phyloP scores from a whole-genome alignment of 2,329 filamentous ascomycete genomes.

The Alternaria triticimaculans region DNA sequence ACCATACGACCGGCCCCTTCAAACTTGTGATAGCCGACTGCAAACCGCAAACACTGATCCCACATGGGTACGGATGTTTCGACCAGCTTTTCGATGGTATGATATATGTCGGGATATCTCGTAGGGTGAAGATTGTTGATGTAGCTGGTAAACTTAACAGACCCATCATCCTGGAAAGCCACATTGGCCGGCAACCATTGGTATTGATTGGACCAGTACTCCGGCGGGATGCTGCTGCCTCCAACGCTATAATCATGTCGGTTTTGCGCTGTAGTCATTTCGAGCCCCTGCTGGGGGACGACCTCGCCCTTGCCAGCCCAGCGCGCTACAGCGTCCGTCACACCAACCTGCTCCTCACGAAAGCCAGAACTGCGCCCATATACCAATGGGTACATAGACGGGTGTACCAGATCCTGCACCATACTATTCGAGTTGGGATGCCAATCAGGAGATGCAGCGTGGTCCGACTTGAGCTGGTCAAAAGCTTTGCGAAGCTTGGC shows the following conservation, averaged over 20 bases:
- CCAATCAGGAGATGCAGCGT: slow-evolving; percentile 55
- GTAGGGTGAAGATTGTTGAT: slow-evolving; percentile 62
- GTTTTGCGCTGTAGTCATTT: background rate
- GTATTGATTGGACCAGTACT: slow-evolving; percentile 31
- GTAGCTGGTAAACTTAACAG: slow-evolving; percentile 56
- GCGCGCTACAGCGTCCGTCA: slow-evolving; percentile 35
- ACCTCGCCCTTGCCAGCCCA: slow-evolving; percentile 42
- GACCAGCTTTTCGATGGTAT: slow-evolving; percentile 28
- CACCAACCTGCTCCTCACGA: slow-evolving; percentile 30
- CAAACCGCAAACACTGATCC: slow-evolving; percentile 26
- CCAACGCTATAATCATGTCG: slow-evolving; percentile 6
- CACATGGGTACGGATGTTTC: slow-evolving; percentile 27
- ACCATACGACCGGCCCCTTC: slow-evolving; percentile 17
- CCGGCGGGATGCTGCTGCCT: slow-evolving; percentile 8
- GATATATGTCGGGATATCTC: slow-evolving; percentile 26
- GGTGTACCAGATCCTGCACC: slow-evolving; percentile 69
- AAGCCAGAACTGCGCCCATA: slow-evolving; percentile 59
- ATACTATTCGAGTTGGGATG: slow-evolving; percentile 64
- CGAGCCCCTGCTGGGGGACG: slow-evolving; percentile 2
- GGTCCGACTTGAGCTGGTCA: slow-evolving; percentile 57
- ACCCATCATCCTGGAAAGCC: slow-evolving; percentile 45
- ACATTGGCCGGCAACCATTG: slow-evolving; percentile 62
- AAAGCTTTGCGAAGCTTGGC: slow-evolving; percentile 55
- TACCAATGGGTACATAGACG: slow-evolving; percentile 67
- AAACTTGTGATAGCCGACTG: background rate